Evolutionary conservation across 805 yeast genomes (phyloP), one percentile per base, ranked within the genome.

Genomic region (Wickerhamiella occidentalis): DNA sequence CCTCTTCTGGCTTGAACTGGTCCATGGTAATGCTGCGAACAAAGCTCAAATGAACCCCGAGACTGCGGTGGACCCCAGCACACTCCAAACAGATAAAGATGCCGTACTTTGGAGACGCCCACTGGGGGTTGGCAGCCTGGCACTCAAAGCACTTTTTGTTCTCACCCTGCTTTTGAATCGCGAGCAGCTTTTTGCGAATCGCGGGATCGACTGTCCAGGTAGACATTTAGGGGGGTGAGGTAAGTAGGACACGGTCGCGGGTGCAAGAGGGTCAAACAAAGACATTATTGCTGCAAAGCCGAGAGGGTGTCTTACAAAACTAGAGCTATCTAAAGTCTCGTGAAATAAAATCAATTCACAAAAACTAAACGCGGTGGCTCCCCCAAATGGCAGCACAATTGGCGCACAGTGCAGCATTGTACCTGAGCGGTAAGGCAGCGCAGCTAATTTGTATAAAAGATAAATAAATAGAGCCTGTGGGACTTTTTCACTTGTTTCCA

Each of bases 31-130:
- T 88, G 23, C 95, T 83, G 63, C 98, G 75, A 33, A 92, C 97
- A 70, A 92, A 92, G 38, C 96, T 88, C 51, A 92, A 80, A 64
- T 92, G 98, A 40, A 92, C 98, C 36, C 98, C 98, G 44, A 92
- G 71, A 11, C 97, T 94, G 65, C 73, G 65, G 65, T 92, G 99
- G 50, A 82, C 72, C 42, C 99, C 99, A 17, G 98, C 98, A 71
- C 98, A 92, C 64, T 92, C 99, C 37, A 92, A 75, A 67, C 98
- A 92, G 62, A 92, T 90, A 67, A 88, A 92, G 53, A 92, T 84
- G 52, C 98, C 98, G 68, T 90, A 87, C 66, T 92, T 92, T 33
- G 97, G 97, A 12, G 96, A 86, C 1, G 97, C 96, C 98, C 98
- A 92, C 66, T 92, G 98, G 8, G 98, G 98, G 64, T 88, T 90